phyloP scores from a whole-genome alignment of 1,284 basidiomycete genomes.

The Trametes pubescens region DNA sequence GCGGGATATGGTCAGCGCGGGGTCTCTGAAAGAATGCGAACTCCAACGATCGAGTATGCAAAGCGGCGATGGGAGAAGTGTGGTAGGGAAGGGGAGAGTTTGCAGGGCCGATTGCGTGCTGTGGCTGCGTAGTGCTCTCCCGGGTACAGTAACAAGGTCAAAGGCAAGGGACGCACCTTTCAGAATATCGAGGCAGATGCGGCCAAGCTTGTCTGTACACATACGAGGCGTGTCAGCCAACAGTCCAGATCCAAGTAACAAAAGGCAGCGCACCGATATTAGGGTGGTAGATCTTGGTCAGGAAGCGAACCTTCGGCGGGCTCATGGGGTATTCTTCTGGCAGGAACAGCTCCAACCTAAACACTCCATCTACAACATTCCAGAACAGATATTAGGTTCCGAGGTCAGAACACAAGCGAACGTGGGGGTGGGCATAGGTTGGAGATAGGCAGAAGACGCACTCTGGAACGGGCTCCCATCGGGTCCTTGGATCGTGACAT shows the following conservation, averaged over 20 bases:
- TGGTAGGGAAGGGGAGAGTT: constrained; percentile 1
- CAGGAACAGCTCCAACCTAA: constrained; percentile 96
- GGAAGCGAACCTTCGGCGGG: constrained; percentile 97
- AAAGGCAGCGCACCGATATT: constrained; percentile 85
- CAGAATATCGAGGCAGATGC: constrained; percentile 98
- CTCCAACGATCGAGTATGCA: background rate
- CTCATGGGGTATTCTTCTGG: constrained; percentile 99
- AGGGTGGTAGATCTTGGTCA: constrained; percentile 99
- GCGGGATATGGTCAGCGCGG: background rate
- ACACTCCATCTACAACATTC: constrained; percentile 77
- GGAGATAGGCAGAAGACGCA: constrained; percentile 43
- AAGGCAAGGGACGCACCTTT: constrained; percentile 69
- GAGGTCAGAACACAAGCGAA: constrained; percentile 6
- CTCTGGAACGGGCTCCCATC: constrained; percentile 95
- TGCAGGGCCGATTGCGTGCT: background rate
- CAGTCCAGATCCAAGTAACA: background rate
- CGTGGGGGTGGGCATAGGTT: background rate
- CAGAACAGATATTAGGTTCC: background rate
- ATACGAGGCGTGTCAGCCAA: constrained; percentile 7
- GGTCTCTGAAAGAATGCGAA: background rate
- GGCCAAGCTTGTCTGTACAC: constrained; percentile 89
- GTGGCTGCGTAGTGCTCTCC: background rate
- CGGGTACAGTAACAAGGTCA: background rate
- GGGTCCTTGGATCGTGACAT: constrained; percentile 96
- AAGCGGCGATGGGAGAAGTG: background rate